Evolutionary conservation across 768 basidiomycete genomes (phyloP).

Genomic region (Amanita polypyramis): DNA sequence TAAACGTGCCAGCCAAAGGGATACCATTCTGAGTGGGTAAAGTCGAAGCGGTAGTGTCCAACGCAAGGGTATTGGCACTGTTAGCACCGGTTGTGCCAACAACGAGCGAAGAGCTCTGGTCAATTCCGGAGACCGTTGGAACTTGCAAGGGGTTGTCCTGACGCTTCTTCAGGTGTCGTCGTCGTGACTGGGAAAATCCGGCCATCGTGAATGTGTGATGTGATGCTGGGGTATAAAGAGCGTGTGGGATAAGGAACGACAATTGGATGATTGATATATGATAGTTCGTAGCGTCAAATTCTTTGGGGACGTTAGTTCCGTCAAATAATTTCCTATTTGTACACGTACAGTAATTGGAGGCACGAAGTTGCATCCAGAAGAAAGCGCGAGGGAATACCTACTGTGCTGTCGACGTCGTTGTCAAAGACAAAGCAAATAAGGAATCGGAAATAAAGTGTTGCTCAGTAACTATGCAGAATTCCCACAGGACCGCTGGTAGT

Average conservation of each 20-base stretch:
- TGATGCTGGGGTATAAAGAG: conserved; percentile 3
- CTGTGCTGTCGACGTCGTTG: neutral
- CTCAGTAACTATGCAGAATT: conserved; percentile 1
- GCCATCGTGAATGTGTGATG: conserved; percentile 13
- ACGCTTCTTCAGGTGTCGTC: conserved; percentile 10
- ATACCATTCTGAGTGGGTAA: conserved; percentile 7
- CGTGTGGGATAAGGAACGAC: conserved; percentile 9
- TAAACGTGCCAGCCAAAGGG: neutral
- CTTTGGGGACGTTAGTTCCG: neutral
- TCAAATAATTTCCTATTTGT: neutral
- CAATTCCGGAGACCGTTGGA: conserved; percentile 13
- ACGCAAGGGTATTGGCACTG: conserved; percentile 9
- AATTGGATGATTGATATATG: neutral
- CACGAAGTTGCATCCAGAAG: neutral
- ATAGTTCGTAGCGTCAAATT: neutral
- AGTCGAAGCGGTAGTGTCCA: conserved; percentile 11
- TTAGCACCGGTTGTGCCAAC: conserved; percentile 12
- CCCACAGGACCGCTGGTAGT: neutral
- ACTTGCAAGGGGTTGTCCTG: conserved; percentile 10
- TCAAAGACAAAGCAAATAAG: neutral
- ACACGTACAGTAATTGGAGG: neutral
- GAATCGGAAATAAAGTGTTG: neutral
- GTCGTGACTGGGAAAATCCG: conserved; percentile 9
- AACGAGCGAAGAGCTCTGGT: conserved; percentile 5
- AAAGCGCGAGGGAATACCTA: neutral